Percentiles rank a stretch among this genome's conserved stretches.
Evolutionary conservation across 768 basidiomycete genomes (phyloP).

Genomic region (Gautieria morchelliformis): DNA sequence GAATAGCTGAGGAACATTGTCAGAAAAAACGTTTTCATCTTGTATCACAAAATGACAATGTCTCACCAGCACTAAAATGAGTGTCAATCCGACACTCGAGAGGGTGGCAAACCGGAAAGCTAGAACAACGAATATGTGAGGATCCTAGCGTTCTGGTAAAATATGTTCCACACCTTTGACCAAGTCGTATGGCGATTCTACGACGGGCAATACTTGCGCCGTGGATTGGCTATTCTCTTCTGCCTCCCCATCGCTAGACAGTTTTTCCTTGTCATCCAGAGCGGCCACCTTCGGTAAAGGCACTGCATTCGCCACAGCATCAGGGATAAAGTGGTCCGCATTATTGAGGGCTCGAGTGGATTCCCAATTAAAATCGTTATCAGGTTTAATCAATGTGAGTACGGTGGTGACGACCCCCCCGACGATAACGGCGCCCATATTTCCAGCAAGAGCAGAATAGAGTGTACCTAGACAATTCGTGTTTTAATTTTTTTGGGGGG

Average conservation of each 20-base stretch:
- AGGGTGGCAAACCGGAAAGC: conserved; percentile 66
- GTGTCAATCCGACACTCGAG: conserved; percentile 23
- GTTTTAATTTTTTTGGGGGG: background rate
- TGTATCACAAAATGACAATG: background rate
- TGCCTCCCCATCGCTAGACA: conserved; percentile 28
- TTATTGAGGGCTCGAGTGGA: conserved; percentile 1
- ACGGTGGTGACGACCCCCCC: background rate
- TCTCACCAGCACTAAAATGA: background rate
- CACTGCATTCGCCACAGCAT: background rate
- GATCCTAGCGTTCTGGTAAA: background rate
- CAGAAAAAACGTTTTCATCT: conserved; percentile 42
- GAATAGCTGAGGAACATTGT: conserved; percentile 11
- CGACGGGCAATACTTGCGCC: background rate
- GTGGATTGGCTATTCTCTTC: conserved; percentile 14
- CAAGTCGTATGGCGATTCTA: background rate
- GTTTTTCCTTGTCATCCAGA: conserved; percentile 19
- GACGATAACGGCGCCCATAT: background rate
- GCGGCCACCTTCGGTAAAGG: background rate
- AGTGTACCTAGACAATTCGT: background rate
- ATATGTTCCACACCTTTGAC: background rate
- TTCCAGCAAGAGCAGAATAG: conserved; percentile 1
- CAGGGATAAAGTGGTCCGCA: background rate
- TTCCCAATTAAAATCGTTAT: conserved; percentile 1
- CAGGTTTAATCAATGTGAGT: background rate
- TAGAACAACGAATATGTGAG: background rate